Percentiles rank a stretch among this genome's conserved stretches.
phyloP scores from a whole-genome alignment of 2,329 filamentous ascomycete genomes.

The Alternaria incomplexa region DNA sequence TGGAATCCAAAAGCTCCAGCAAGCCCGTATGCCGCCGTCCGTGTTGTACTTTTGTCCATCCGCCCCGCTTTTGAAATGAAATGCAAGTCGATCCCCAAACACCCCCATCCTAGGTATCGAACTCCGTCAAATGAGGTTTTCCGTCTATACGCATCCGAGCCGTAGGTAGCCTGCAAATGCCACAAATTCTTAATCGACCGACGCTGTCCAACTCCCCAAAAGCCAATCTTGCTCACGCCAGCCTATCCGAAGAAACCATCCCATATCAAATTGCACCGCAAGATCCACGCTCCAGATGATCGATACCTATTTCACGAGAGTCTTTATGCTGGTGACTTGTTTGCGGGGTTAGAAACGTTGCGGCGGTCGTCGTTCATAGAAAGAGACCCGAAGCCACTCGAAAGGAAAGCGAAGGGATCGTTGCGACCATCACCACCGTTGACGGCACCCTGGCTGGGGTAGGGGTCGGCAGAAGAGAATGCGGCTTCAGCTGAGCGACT shows the following conservation, averaged over 20 bases:
- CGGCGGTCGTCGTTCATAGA: conserved; percentile 68
- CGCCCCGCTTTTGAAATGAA: conserved; percentile 33
- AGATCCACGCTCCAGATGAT: conserved; percentile 42
- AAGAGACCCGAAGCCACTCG: conserved; percentile 73
- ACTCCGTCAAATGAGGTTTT: conserved; percentile 45
- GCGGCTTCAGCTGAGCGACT: conserved; percentile 93
- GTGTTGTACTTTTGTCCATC: conserved; percentile 40
- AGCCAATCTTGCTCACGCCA: conserved; percentile 45
- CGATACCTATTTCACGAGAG: conserved; percentile 43
- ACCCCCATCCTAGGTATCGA: conserved; percentile 47
- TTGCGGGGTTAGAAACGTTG: conserved; percentile 49
- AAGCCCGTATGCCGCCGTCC: conserved; percentile 32
- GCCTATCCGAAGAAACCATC: conserved; percentile 43
- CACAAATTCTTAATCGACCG: conserved; percentile 47
- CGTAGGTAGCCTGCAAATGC: conserved; percentile 47
- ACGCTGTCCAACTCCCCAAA: conserved; percentile 45
- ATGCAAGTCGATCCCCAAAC: conserved; percentile 41
- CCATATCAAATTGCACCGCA: conserved; percentile 44
- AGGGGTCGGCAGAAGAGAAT: conserved; percentile 87
- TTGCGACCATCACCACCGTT: conserved; percentile 71
- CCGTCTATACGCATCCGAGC: conserved; percentile 47
- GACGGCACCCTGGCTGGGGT: conserved; percentile 72
- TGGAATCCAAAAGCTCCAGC: conserved; percentile 27
- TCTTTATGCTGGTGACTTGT: conserved; percentile 49
- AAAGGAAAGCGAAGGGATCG: conserved; percentile 82